Evolutionary conservation across 2,329 filamentous ascomycete genomes (phyloP), one percentile per base, ranked within the genome.

Genomic region (Curvularia spicifera): DNA sequence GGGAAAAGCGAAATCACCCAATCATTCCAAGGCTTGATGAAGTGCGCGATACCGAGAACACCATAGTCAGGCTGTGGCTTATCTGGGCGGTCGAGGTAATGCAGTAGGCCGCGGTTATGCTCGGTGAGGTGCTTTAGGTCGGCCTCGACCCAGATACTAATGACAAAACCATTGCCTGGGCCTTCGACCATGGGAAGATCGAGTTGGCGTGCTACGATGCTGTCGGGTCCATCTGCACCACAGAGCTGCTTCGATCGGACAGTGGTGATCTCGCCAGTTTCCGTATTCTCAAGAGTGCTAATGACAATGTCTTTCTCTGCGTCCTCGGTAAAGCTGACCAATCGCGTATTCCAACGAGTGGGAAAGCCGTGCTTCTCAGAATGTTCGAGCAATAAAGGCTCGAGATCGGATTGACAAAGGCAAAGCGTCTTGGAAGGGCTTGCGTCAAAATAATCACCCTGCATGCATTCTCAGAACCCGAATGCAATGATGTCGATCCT

Each of bases 381-480:
- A 31, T 52, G 37, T n/a, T 52, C 31, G 31, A 57, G 31, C 13
- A 57, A 18, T 10, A 57, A 33, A 1, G 54, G 54, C 26, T 57
- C 54, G 5, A 57, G 54, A 31, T 51, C 53, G 8, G 53, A 51
- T 22, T 56, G 47, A 39, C 47, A 51, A 15, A 51, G 53, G 26
- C 53, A 56, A 7, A 56, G 47, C 1, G 53, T 50, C 46, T 56
- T 39, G 8, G 53, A 56, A 8, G 53, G 53, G 31, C 53, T 56
- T 10, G 53, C 47, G 29, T 56, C 53, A 13, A 45, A 48, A 15
- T 56, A 56, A 13, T 51, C 53, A 37, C 53, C 47, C 47, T 56
- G n/a, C 15, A 49, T 29, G 9, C 24, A 6, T 44, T 44, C 9
- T 12, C 12, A 15, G 1, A 46, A 26, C 15, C 22, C 43, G 24